A percentile compares a stretch with the other conserved stretches of the same genome.
phyloP scores from a whole-genome alignment of 2,329 filamentous ascomycete species.

The Neocatenulostroma microsporum region DNA sequence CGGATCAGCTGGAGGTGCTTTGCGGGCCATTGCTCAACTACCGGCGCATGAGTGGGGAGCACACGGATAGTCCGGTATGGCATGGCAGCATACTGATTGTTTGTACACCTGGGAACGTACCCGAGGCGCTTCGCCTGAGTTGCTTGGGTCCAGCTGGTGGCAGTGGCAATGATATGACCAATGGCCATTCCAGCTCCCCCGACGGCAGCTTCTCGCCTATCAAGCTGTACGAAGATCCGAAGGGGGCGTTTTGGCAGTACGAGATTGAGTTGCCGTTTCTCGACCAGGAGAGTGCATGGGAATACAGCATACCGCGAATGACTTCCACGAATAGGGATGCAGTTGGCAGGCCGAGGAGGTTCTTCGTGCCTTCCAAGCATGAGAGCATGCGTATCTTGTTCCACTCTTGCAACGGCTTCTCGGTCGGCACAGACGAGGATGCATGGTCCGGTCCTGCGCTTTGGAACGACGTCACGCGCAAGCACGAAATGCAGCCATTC shows the following conservation, averaged over 20 bases:
- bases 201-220: slow-evolving; percentile 38
- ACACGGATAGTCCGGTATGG: slow-evolving; percentile 51
- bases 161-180: slow-evolving; percentile 17
- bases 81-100: slow-evolving; percentile 81
- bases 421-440: slow-evolving; percentile 56
- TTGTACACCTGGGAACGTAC: slow-evolving; percentile 60
- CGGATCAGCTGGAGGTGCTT: slow-evolving; percentile 48
- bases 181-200: slow-evolving; percentile 20
- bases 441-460: slow-evolving; percentile 54
- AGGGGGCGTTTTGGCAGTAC: slow-evolving; percentile 54
- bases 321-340: slow-evolving; percentile 26
- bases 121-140: slow-evolving; percentile 53
- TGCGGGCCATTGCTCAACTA: slow-evolving; percentile 74
- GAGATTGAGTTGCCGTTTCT: slow-evolving; percentile 56
- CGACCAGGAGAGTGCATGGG: slow-evolving; percentile 67
- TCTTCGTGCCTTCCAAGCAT: slow-evolving; percentile 51
- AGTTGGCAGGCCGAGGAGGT: slow-evolving; percentile 36
- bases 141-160: slow-evolving; percentile 41
- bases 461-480: slow-evolving; percentile 57
- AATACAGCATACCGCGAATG: slow-evolving; percentile 65
- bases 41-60: slow-evolving; percentile 57
- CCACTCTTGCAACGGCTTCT: slow-evolving; percentile 62
- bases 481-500: slow-evolving; percentile 53
- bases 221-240: slow-evolving; percentile 53
- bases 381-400: slow-evolving; percentile 64